phyloP scores from a whole-genome alignment of 1,284 basidiomycete species.

The Ustilago esculenta region DNA sequence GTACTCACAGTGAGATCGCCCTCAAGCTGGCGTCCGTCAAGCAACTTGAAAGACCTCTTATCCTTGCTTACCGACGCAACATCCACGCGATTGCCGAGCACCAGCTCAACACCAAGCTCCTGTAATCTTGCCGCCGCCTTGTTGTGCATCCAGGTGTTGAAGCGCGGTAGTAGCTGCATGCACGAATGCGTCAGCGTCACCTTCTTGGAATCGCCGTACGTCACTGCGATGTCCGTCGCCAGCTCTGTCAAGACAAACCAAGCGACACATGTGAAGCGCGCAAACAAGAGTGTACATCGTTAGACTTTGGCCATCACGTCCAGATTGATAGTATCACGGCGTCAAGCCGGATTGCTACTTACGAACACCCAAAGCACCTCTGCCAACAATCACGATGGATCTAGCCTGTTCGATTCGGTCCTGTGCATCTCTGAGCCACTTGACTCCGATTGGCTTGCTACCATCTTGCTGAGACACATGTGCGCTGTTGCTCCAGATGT shows the following conservation, averaged over 20 bases:
- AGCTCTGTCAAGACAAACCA: too few species aligned
- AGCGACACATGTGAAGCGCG: too few species aligned
- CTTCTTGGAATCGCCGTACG: constrained; percentile 29
- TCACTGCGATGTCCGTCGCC: constrained; percentile 38
- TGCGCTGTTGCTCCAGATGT: constrained; percentile 30
- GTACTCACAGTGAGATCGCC: constrained; percentile 36
- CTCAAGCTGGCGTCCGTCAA: constrained; percentile 28
- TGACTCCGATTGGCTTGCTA: constrained; percentile 31
- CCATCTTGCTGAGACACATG: constrained; percentile 12
- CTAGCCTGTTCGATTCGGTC: constrained; percentile 22
- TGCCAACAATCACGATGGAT: constrained; percentile 38
- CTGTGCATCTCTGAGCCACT: constrained; percentile 42
- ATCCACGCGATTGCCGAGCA: constrained; percentile 30
- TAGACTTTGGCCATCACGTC: too few species aligned
- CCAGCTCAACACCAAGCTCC: constrained; percentile 35
- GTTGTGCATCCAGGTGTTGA: constrained; percentile 48
- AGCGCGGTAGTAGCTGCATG: constrained; percentile 30
- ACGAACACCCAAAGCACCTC: too few species aligned
- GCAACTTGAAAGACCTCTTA: constrained; percentile 9
- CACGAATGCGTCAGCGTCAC: constrained; percentile 40
- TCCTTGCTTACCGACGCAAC: constrained; percentile 9
- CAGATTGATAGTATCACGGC: too few species aligned
- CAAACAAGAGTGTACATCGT: too few species aligned
- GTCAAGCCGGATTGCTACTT: too few species aligned
- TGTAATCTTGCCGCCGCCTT: constrained; percentile 4